phyloP scores from a whole-genome alignment of 805 yeast genomes.

The Ogataea thermomethanolica region DNA sequence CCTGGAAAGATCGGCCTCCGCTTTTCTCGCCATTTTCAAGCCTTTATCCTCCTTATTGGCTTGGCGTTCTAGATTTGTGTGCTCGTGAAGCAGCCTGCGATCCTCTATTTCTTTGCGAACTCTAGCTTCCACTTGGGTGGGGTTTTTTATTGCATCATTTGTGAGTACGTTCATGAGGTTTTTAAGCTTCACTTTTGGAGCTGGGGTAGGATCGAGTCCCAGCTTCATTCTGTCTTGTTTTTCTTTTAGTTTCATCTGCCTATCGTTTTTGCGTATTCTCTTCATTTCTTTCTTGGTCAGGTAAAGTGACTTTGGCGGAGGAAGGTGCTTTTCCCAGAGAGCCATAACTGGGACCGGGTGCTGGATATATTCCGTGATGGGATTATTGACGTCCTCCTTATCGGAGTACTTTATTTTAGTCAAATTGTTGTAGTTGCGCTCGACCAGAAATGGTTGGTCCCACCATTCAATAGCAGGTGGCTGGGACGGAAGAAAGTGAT shows the following conservation, averaged over 20 bases:
- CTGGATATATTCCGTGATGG: constrained; percentile 69
- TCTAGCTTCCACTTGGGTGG: constrained; percentile 75
- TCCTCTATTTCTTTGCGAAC: constrained; percentile 68
- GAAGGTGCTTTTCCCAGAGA: constrained; percentile 50
- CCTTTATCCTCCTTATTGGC: constrained; percentile 54
- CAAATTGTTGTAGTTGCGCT: constrained; percentile 35
- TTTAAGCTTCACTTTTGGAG: constrained; percentile 79
- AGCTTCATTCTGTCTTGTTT: constrained; percentile 72
- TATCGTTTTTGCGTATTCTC: constrained; percentile 64
- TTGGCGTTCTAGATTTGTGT: constrained; percentile 58
- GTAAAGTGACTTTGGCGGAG: constrained; percentile 45
- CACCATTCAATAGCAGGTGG: constrained; percentile 88
- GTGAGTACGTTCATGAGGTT: constrained; percentile 86
- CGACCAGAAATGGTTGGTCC: constrained; percentile 60
- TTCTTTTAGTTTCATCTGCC: constrained; percentile 62
- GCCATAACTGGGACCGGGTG: constrained; percentile 72
- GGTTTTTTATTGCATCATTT: constrained; percentile 81
- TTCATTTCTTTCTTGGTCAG: constrained; percentile 77
- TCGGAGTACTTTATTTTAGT: constrained; percentile 35
- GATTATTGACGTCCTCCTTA: constrained; percentile 38
- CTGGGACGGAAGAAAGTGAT: constrained; percentile 39
- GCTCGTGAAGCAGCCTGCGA: constrained; percentile 56
- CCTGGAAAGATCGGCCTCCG: constrained; percentile 42
- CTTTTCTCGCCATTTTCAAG: constrained; percentile 45
- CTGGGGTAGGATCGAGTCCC: constrained; percentile 85